A percentile compares a stretch with the other conserved stretches of the same genome.
Conservation (phyloP, 352 stramenopile species). For the Phytophthora cactorum region DNA sequence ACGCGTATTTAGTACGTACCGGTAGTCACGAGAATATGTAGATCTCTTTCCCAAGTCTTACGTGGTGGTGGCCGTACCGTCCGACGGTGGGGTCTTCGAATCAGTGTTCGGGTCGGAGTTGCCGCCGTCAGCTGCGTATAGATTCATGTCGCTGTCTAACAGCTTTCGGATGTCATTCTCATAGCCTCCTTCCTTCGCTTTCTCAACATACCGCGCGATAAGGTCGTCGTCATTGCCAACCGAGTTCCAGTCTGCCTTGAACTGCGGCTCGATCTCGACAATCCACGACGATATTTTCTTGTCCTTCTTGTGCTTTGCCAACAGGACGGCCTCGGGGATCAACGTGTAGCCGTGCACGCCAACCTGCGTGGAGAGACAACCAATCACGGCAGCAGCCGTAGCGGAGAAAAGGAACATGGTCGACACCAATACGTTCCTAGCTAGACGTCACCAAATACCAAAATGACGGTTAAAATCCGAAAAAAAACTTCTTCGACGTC, state of each 20-base stretch:
- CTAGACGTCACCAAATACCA: not conserved
- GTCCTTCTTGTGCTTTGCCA: constrained; percentile 8
- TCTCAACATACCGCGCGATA: not conserved
- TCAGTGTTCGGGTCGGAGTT: constrained; percentile 31
- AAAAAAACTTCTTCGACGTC: not conserved
- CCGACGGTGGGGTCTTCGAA: constrained; percentile 26
- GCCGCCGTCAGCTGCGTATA: constrained; percentile 38
- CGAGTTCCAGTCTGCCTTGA: constrained; percentile 31
- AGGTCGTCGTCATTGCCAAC: constrained; percentile 30
- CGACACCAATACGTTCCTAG: not conserved
- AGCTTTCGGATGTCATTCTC: constrained; percentile 38
- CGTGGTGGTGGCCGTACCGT: constrained; percentile 23
- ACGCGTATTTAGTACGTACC: not conserved
- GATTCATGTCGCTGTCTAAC: constrained; percentile 28
- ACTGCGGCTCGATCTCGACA: constrained; percentile 42
- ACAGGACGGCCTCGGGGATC: constrained; percentile 26
- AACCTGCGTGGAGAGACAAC: not conserved
- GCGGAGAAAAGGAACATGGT: not conserved
- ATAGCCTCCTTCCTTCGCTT: not conserved
- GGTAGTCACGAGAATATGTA: not conserved
- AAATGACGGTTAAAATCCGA: not conserved
- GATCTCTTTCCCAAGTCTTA: not conserved
- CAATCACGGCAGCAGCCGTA: not conserved
- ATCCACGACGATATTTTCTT: constrained; percentile 36
- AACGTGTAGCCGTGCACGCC: constrained; percentile 31